Conservation (phyloP, 148 eudicot genomes). For the Camellia granthamiana region DNA sequence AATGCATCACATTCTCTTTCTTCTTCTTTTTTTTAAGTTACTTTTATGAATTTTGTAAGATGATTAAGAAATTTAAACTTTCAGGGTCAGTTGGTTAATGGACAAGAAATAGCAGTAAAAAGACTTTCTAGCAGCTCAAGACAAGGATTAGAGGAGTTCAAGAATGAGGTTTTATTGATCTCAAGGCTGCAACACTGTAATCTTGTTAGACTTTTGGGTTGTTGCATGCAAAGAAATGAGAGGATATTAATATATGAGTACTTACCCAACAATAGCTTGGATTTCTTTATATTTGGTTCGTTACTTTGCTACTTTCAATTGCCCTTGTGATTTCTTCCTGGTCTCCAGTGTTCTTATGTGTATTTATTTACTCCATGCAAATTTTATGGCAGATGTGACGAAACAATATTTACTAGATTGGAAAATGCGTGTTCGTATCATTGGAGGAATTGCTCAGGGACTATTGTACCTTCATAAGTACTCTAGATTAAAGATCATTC, state of each 20-base stretch:
- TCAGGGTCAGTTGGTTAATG: neutral
- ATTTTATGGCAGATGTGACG: neutral
- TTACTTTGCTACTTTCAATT: neutral
- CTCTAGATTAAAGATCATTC: neutral
- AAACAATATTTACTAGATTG: neutral
- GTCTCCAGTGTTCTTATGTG: neutral
- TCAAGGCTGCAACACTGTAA: neutral
- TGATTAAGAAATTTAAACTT: no score
- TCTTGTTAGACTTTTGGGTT: neutral
- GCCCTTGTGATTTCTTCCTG: neutral
- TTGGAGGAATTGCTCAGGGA: neutral
- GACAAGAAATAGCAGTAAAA: slow-evolving; percentile 5
- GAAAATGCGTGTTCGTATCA: neutral
- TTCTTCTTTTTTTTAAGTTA: no score
- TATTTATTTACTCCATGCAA: neutral
- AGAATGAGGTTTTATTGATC: neutral
- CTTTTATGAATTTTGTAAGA: no score
- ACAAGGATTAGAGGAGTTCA: neutral
- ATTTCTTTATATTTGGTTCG: neutral
- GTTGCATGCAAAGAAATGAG: neutral
- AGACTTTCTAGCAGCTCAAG: neutral
- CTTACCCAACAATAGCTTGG: neutral
- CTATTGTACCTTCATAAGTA: neutral
- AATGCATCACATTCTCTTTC: no score
- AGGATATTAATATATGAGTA: slow-evolving; percentile 1